phyloP scores from a whole-genome alignment of 208 protist genomes.

The Acanthamoeba triangularis region DNA sequence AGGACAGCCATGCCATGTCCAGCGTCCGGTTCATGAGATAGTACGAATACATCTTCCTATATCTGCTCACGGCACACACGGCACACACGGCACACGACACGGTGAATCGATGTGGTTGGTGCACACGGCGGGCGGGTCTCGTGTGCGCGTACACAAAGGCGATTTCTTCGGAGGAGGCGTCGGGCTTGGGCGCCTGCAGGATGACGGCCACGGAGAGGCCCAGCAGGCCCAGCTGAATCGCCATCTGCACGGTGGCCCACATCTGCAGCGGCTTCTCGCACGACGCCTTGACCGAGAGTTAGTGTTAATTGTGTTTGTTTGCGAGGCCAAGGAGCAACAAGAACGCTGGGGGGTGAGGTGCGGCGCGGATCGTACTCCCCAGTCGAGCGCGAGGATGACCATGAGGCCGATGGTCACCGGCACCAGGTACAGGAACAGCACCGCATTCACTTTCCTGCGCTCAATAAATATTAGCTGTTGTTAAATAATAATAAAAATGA shows the following conservation, averaged over 20 bases:
- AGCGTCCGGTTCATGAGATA: slow-evolving; percentile 52
- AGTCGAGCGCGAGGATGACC: slow-evolving; percentile 6
- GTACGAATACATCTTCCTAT: background rate
- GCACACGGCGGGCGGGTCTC: background rate
- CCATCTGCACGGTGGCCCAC: slow-evolving; percentile 67
- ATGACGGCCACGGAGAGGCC: slow-evolving; percentile 31
- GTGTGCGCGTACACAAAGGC: background rate
- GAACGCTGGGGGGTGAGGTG: background rate
- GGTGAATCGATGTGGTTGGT: background rate
- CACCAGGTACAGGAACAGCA: background rate
- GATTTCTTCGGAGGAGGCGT: background rate
- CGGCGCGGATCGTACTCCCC: background rate
- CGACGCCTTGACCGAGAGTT: background rate
- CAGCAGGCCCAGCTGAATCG: slow-evolving; percentile 53
- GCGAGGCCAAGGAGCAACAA: background rate
- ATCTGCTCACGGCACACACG: slow-evolving; percentile 10
- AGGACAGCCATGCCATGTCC: background rate
- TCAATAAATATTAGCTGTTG: background rate
- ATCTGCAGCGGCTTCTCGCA: slow-evolving; percentile 73
- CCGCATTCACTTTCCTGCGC: background rate
- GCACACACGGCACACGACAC: background rate
- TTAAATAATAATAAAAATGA: background rate
- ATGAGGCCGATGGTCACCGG: slow-evolving; percentile 36
- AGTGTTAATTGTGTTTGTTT: background rate
- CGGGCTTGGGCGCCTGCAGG: slow-evolving; percentile 16